Evolutionary conservation across 441 rosid genomes (phyloP).

Genomic region (Geranium incanum): DNA sequence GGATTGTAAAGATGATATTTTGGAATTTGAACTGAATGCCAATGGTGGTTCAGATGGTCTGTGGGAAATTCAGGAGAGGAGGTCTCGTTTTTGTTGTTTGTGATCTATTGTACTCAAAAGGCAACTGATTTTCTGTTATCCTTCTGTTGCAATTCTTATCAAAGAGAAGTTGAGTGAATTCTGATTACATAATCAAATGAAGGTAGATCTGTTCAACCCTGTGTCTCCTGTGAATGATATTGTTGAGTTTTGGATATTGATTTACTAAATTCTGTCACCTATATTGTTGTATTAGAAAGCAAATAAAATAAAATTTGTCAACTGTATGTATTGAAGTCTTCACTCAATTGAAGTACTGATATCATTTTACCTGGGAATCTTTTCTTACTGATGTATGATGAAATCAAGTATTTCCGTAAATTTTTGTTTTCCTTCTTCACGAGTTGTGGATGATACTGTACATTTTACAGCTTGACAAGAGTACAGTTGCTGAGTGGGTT

Average conservation of each 20-base stretch:
- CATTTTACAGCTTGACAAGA: conserved; percentile 56
- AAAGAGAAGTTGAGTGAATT: neutral
- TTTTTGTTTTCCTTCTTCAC: neutral
- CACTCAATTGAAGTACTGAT: neutral
- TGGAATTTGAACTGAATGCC: neutral
- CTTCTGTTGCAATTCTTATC: neutral
- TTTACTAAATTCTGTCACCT: neutral
- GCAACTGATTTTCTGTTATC: neutral
- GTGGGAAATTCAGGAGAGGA: neutral
- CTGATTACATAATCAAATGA: neutral
- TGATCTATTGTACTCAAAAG: neutral
- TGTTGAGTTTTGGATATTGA: neutral
- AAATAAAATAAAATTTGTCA: neutral
- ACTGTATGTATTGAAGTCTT: neutral
- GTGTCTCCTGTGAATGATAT: neutral
- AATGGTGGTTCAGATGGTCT: neutral
- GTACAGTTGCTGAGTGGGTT: conserved; percentile 61
- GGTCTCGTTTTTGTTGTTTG: neutral
- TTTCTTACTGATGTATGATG: neutral
- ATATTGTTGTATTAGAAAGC: neutral
- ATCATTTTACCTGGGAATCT: neutral
- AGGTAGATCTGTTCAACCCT: neutral
- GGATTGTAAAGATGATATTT: neutral
- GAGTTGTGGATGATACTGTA: conserved; percentile 2
- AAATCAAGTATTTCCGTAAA: neutral